Percentiles rank a stretch among this genome's conserved stretches.
Conservation (phyloP, 371 early-diverging fungal genomes). For the Capniomyces stellatus region DNA sequence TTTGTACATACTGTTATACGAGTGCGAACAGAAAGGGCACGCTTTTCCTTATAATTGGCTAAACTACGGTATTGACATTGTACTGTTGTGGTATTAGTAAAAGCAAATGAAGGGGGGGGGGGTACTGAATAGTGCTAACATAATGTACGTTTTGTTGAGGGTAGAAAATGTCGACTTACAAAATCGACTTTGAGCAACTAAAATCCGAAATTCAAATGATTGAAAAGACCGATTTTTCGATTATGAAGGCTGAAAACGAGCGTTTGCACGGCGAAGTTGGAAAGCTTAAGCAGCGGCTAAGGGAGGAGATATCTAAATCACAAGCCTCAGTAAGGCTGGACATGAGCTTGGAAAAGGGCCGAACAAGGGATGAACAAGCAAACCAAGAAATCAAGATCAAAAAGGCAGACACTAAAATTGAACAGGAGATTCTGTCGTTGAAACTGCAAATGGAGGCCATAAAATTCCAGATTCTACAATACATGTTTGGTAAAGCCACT, state of each 20-base stretch:
- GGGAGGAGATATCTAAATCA: conserved; percentile 68
- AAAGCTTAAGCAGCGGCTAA: conserved; percentile 51
- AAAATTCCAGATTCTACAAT: conserved; percentile 67
- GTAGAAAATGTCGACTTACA: conserved; percentile 65
- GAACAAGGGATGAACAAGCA: conserved; percentile 67
- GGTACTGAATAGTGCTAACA: too few relatives aligned
- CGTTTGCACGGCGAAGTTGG: conserved; percentile 58
- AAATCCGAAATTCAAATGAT: conserved; percentile 72
- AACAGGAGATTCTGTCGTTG: conserved; percentile 67
- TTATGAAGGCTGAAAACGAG: conserved; percentile 69
- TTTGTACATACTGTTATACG: background rate
- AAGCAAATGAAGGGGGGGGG: too few relatives aligned
- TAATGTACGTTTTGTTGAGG: conserved; percentile 1
- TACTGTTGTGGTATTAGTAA: conserved; percentile 7
- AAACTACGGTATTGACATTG: conserved; percentile 5
- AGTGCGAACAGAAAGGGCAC: background rate
- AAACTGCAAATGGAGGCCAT: conserved; percentile 82
- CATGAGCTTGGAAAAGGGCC: conserved; percentile 72
- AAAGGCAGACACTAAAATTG: conserved; percentile 74
- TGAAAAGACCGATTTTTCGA: conserved; percentile 75
- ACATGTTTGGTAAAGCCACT: conserved; percentile 26
- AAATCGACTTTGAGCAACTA: conserved; percentile 77
- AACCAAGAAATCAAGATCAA: conserved; percentile 67
- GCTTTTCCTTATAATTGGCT: background rate
- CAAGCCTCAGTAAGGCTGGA: conserved; percentile 79